Evolutionary conservation across 2,329 filamentous ascomycete species (phyloP), one percentile per base, ranked within the genome.

Genomic region (Neofusicoccum umdonicola): DNA sequence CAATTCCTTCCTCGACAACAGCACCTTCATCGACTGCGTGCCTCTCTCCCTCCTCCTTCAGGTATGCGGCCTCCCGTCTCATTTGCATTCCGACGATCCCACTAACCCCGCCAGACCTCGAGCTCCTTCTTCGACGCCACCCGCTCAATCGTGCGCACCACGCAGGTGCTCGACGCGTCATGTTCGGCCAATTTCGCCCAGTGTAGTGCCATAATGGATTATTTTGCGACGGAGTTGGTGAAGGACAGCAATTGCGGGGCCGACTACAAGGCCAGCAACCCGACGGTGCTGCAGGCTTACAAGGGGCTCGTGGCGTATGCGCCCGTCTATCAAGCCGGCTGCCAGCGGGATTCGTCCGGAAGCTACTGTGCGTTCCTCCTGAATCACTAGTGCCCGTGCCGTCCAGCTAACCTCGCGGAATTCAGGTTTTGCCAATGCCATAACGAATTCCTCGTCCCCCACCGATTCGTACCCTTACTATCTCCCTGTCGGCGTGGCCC

Each of bases 21-120:
- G 83, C 5, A 87, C 85, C 3, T 92, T 95, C 70, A 84, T 86
- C 69, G 76, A 84, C 60, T 98, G 94, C 79, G 87, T 93, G 69
- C 92, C 94, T 0, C 82, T 97, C 65, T 97, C 93, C 1, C 83
- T 97, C 71, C 85, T 98, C 68, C 82, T 98, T 9, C 87, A 91
- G 81, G 90, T 91, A 79, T 73, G 85, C 67, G 37, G 47, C 17
- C 37, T 17, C 7, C 51, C 35, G 35, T 17, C 17, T 31, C 37
- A 15, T 35, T n/a, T 4, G 12, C 47, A 37, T 66, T 47, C 61
- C 37, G 42, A 47, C 41, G 35, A 45, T 47, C 34, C 64, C 31
- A 56, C 66, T 71, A 65, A 71, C 65, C 19, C 9, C 6, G 41
- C 15, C 75, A 96, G 88, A 92, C 90, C 67, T 97, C 94, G 9